Evolutionary conservation across 176 grass and related monocot species (phyloP).

Genomic region (Guadua angustifolia): DNA sequence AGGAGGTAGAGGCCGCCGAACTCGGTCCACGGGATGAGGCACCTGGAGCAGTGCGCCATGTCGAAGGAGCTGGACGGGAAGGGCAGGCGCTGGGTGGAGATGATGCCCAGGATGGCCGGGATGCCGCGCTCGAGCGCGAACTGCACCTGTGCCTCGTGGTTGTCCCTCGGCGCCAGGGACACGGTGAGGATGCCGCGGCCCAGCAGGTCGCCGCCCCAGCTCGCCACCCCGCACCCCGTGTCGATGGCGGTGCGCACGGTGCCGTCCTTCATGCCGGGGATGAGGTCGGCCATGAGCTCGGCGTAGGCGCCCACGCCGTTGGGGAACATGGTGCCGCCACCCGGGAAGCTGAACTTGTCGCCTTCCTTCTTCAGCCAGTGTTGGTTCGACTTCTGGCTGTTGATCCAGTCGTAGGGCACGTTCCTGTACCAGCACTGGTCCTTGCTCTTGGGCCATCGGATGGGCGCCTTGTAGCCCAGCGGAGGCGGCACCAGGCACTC

Average conservation of each 20-base stretch:
- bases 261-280: conserved; percentile 89
- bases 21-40: conserved; percentile 90
- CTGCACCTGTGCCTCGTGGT: conserved; percentile 99
- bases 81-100: conserved; percentile 88
- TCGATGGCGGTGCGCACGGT: conserved; percentile 83
- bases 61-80: conserved; percentile 81
- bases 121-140: conserved; percentile 98
- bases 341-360: conserved; percentile 85
- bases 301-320: conserved; percentile 84
- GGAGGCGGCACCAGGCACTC: conserved; percentile 85
- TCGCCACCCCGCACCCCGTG: conserved; percentile 93
- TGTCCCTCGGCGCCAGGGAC: conserved; percentile 85
- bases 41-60: conserved; percentile 97
- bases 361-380: conserved; percentile 94
- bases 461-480: conserved; percentile 79
- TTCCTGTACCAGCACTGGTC: conserved; percentile 98
- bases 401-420: conserved; percentile 99
- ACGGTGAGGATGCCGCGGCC: conserved; percentile 70
- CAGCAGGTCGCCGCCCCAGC: conserved; percentile 94
- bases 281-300: conserved; percentile 62
- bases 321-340: conserved; percentile 97
- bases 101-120: conserved; percentile 90
- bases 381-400: conserved; percentile 98
- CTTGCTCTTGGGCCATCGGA: conserved; percentile 98
- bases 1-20: conserved; percentile 87